These are phyloP conservation scores for Pichia heedii DNA, from an alignment of 805 yeast species.

Conservation along the genomic window DNA sequence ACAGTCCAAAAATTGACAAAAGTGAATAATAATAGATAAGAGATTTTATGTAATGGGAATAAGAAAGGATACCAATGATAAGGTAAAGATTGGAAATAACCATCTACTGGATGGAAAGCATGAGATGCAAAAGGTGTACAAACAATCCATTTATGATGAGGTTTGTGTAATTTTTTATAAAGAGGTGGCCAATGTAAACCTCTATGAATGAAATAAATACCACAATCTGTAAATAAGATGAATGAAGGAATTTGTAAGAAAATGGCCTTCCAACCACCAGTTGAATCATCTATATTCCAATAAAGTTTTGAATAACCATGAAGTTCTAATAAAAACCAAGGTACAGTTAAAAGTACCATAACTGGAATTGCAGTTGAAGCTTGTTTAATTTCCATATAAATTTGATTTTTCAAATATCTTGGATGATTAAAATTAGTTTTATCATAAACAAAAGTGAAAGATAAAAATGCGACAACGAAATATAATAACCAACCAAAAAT, in stretches of 20 bases:
- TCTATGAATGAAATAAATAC: slow-evolving; percentile 86
- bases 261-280: slow-evolving; percentile 62
- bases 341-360: slow-evolving; percentile 81
- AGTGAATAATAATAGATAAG: slow-evolving; percentile 73
- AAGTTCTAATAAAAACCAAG: slow-evolving; percentile 81
- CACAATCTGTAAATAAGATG: slow-evolving; percentile 88
- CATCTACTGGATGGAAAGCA: slow-evolving; percentile 98
- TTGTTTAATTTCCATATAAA: slow-evolving; percentile 70
- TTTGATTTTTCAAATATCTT: slow-evolving; percentile 87
- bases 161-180: slow-evolving; percentile 84
- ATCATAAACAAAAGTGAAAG: slow-evolving; percentile 76
- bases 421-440: slow-evolving; percentile 91
- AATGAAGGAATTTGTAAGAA: slow-evolving; percentile 64
- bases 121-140: slow-evolving; percentile 98
- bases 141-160: slow-evolving; percentile 98
- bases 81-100: slow-evolving; percentile 86
- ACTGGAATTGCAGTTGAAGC: slow-evolving; percentile 78
- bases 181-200: slow-evolving; percentile 88
- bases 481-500: slow-evolving; percentile 85
- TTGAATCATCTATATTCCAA: slow-evolving; percentile 49
- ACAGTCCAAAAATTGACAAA: slow-evolving; percentile 98
- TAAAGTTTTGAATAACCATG: slow-evolving; percentile 79
- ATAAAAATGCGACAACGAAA: slow-evolving; percentile 62
- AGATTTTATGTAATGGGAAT: slow-evolving; percentile 85
- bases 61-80: slow-evolving; percentile 88